These are phyloP conservation scores for Vararia minispora DNA, from an alignment of 768 basidiomycete genomes.

Conservation along the genomic window DNA sequence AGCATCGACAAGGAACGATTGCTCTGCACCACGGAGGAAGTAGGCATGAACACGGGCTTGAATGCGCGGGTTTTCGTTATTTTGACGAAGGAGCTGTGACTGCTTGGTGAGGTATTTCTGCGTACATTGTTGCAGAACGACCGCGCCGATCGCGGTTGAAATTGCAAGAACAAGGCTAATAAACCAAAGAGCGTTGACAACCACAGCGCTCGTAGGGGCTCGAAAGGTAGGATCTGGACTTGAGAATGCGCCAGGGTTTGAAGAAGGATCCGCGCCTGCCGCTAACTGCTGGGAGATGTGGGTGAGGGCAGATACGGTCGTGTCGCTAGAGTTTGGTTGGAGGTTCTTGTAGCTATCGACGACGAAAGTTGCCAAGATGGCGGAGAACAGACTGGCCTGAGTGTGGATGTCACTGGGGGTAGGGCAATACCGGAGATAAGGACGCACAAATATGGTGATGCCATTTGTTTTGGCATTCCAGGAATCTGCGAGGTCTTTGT, in stretches of 20 bases:
- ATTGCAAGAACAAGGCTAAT: constrained; percentile 6
- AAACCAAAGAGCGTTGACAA: constrained; percentile 6
- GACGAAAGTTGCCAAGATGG: constrained; percentile 12
- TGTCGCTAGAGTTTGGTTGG: constrained; percentile 2
- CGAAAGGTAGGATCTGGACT: no score
- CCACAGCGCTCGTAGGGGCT: constrained; percentile 1
- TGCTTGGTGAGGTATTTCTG: constrained; percentile 5
- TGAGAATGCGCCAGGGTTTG: background rate
- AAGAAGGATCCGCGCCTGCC: background rate
- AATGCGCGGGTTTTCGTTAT: no score
- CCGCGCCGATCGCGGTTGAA: constrained; percentile 7
- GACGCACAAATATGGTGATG: constrained; percentile 10
- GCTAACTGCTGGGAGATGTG: background rate
- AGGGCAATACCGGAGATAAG: background rate
- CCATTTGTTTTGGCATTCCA: constrained; percentile 10
- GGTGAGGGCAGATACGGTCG: constrained; percentile 3
- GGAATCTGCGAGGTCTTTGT: constrained; percentile 7
- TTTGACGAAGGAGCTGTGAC: no score
- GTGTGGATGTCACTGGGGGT: background rate
- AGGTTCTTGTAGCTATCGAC: constrained; percentile 11
- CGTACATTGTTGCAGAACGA: constrained; percentile 6
- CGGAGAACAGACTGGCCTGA: constrained; percentile 13
- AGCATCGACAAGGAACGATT: no score
- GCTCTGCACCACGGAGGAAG: no score
- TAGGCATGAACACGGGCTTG: no score